A percentile compares a stretch with the other conserved stretches of the same genome.
Conservation (phyloP, 2,329 filamentous ascomycete species). For the Trichoderma aggressivum region DNA sequence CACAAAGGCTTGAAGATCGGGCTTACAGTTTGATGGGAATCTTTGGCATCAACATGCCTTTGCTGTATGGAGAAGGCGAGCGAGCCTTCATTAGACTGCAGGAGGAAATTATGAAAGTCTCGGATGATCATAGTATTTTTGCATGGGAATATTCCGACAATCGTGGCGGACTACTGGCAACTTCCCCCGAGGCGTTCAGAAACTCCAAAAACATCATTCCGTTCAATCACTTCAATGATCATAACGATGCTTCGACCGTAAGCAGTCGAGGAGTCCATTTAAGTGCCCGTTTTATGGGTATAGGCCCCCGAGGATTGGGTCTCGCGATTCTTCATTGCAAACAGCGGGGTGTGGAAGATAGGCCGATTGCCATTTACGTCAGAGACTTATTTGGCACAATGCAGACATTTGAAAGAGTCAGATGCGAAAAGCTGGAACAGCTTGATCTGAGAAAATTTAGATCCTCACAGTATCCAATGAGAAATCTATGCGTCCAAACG, state of each 20-base stretch:
- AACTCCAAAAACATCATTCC: neutral
- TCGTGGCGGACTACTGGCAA: neutral
- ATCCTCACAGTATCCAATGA: neutral
- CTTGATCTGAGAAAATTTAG: neutral
- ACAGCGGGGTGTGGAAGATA: neutral
- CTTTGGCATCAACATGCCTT: constrained; percentile 31
- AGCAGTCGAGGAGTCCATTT: constrained; percentile 2
- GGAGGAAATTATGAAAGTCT: constrained; percentile 6
- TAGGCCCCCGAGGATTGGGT: neutral
- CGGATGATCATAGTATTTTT: constrained; percentile 1
- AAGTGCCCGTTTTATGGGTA: neutral
- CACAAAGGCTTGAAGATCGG: constrained; percentile 28
- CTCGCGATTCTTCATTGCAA: constrained; percentile 1
- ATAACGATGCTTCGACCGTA: neutral
- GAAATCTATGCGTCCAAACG: neutral
- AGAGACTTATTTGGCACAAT: neutral
- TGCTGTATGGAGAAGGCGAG: constrained; percentile 31
- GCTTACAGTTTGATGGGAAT: constrained; percentile 32
- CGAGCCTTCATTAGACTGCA: constrained; percentile 25
- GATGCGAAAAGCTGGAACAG: neutral
- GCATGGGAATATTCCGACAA: neutral
- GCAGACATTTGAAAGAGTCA: constrained; percentile 7
- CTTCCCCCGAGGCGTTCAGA: neutral
- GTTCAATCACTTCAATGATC: neutral
- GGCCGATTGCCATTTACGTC: neutral